Evolutionary conservation across 2,329 filamentous ascomycete species (phyloP).

Genomic region (Verticillium tricorpus): DNA sequence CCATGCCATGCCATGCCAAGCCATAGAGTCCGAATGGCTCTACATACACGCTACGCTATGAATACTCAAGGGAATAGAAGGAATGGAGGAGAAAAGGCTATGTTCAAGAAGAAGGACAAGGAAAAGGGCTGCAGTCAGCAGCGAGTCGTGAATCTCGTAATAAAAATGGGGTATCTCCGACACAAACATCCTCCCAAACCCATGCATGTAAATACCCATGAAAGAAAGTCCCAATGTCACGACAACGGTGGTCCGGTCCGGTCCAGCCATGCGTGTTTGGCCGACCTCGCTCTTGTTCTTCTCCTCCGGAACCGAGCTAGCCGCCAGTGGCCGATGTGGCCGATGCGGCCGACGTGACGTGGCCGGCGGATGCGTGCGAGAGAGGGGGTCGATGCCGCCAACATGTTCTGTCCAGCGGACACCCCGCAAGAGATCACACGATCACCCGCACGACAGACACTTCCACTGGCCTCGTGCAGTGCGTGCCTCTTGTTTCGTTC

Average conservation of each 20-base stretch:
- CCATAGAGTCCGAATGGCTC: neutral
- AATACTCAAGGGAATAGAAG: neutral
- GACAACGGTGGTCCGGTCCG: neutral
- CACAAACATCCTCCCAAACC: neutral
- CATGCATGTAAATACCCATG: neutral
- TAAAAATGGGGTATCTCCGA: neutral
- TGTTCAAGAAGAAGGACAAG: neutral
- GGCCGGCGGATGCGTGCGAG: neutral
- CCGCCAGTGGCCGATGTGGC: neutral
- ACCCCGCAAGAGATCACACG: neutral
- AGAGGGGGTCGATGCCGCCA: neutral
- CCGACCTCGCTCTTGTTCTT: neutral
- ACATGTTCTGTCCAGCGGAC: neutral
- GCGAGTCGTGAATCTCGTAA: neutral
- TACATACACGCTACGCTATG: neutral
- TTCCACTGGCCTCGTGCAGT: neutral
- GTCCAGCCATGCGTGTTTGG: neutral
- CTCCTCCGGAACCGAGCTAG: neutral
- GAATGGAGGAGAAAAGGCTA: neutral
- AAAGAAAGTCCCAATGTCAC: neutral
- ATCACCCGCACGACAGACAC: neutral
- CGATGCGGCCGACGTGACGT: neutral
- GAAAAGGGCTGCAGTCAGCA: neutral
- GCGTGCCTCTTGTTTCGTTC: neutral
- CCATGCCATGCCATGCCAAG: neutral